These are phyloP conservation scores for Xanthoconium separans DNA, from an alignment of 1,284 basidiomycete genomes.

Conservation along the genomic window DNA sequence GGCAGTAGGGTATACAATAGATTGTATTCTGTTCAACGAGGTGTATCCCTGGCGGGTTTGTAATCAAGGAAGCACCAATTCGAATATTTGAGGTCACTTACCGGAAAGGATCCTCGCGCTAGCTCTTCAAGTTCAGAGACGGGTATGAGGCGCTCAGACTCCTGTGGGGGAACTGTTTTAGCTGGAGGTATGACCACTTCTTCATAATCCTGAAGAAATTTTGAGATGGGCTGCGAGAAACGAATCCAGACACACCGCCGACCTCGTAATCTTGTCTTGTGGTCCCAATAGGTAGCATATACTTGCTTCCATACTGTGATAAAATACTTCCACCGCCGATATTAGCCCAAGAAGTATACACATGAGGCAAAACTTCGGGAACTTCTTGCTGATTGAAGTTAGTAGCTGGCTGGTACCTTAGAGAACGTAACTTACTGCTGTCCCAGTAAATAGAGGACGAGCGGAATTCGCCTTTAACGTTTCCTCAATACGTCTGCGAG, in stretches of 20 bases:
- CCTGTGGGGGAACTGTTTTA: slow-evolving; percentile 72
- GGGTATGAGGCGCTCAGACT: slow-evolving; percentile 71
- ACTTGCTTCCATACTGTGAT: slow-evolving; percentile 74
- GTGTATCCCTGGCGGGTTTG: slow-evolving; percentile 69
- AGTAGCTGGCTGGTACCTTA: background rate
- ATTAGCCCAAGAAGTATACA: slow-evolving; percentile 74
- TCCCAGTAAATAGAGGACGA: slow-evolving; percentile 65
- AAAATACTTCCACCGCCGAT: slow-evolving; percentile 60
- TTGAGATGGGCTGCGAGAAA: slow-evolving; percentile 2
- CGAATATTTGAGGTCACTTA: slow-evolving; percentile 38
- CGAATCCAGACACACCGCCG: background rate
- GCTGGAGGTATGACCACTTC: slow-evolving; percentile 93
- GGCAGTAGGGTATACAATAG: slow-evolving; percentile 91
- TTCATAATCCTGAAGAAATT: slow-evolving; percentile 54
- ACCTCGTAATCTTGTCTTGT: slow-evolving; percentile 68
- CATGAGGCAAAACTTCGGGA: slow-evolving; percentile 79
- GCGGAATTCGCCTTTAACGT: slow-evolving; percentile 62
- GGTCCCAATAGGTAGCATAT: slow-evolving; percentile 85
- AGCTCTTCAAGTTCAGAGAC: slow-evolving; percentile 79
- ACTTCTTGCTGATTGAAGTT: slow-evolving; percentile 46
- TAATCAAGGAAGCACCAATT: background rate
- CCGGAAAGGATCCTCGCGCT: slow-evolving; percentile 86
- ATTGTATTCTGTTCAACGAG: slow-evolving; percentile 92
- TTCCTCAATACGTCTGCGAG: slow-evolving; percentile 66
- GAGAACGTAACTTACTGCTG: slow-evolving; percentile 44